These are phyloP conservation scores for Phytophthora pisi DNA, from an alignment of 352 stramenopile genomes.

Conservation along the genomic window DNA sequence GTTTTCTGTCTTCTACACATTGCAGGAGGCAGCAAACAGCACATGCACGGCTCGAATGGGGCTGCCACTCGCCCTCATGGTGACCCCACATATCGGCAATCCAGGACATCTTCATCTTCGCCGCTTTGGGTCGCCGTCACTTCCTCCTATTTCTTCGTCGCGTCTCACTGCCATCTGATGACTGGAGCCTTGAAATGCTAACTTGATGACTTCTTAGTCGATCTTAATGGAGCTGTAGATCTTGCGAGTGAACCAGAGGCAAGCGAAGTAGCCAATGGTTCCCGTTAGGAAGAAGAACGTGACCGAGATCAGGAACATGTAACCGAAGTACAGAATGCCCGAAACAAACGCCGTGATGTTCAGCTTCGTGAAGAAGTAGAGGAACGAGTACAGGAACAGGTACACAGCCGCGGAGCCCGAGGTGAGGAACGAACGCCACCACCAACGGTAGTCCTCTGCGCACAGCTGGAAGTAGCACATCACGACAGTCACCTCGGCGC, in stretches of 20 bases:
- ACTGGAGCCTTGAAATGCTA: constrained; percentile 26
- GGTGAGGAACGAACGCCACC: constrained; percentile 97
- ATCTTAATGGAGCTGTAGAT: constrained; percentile 98
- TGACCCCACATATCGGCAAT: background rate
- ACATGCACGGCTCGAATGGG: constrained; percentile 16
- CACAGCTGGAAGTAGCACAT: constrained; percentile 99
- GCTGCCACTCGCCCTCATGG: constrained; percentile 13
- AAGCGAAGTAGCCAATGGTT: constrained; percentile 97
- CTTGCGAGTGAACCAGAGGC: constrained; percentile 98
- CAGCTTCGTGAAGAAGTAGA: constrained; percentile 98
- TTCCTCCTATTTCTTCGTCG: constrained; percentile 19
- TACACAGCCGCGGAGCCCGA: constrained; percentile 96
- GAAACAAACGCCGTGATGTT: constrained; percentile 95
- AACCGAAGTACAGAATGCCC: constrained; percentile 98
- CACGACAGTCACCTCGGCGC: constrained; percentile 98
- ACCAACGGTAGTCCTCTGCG: constrained; percentile 99
- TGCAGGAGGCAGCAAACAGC: constrained; percentile 15
- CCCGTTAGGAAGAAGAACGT: constrained; percentile 98
- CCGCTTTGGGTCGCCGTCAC: constrained; percentile 8
- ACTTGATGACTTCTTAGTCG: constrained; percentile 65
- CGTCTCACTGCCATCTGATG: constrained; percentile 15
- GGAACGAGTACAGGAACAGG: constrained; percentile 99
- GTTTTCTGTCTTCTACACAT: constrained; percentile 35
- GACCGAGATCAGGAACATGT: constrained; percentile 98
- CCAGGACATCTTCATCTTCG: constrained; percentile 3